Conservation (phyloP, 139 green algal genomes). For the Closterium sp. region DNA sequence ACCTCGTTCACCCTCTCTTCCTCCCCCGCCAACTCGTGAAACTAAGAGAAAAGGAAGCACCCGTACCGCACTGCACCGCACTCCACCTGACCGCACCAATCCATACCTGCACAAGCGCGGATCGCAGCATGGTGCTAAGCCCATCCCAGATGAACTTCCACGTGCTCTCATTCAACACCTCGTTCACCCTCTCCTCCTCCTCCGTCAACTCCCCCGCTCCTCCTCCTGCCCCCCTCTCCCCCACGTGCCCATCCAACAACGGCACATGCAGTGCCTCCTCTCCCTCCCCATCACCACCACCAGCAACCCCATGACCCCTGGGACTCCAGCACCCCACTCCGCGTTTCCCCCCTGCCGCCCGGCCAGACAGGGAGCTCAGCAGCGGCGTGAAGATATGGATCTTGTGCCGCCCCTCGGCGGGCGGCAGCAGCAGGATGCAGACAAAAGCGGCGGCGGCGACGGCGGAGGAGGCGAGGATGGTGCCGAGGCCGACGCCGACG, state of each 20-base stretch:
- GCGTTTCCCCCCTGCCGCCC: not conserved
- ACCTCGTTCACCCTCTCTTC: not conserved
- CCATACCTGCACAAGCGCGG: constrained; percentile 43
- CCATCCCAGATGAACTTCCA: constrained; percentile 58
- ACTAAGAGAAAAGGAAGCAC: too few species aligned
- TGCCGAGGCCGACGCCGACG: constrained; percentile 18
- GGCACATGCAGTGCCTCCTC: not conserved
- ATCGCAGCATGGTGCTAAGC: constrained; percentile 64
- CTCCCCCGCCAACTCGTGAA: not conserved
- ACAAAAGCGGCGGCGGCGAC: not conserved
- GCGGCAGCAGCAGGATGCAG: constrained; percentile 15
- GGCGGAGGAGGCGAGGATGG: not conserved
- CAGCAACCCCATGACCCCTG: not conserved
- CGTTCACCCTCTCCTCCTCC: constrained; percentile 1
- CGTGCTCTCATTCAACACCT: constrained; percentile 3
- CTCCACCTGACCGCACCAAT: not conserved
- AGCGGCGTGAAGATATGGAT: constrained; percentile 19
- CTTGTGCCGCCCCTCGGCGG: constrained; percentile 8
- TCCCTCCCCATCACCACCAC: not conserved
- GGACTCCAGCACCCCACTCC: not conserved
- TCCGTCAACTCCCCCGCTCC: not conserved
- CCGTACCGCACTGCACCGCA: not conserved
- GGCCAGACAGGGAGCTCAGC: not conserved
- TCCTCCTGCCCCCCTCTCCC: not conserved
- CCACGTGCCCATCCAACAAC: too few species aligned